A percentile compares a stretch with the other conserved stretches of the same genome.
phyloP scores from a whole-genome alignment of 352 stramenopile genomes.

The Albugo candida region DNA sequence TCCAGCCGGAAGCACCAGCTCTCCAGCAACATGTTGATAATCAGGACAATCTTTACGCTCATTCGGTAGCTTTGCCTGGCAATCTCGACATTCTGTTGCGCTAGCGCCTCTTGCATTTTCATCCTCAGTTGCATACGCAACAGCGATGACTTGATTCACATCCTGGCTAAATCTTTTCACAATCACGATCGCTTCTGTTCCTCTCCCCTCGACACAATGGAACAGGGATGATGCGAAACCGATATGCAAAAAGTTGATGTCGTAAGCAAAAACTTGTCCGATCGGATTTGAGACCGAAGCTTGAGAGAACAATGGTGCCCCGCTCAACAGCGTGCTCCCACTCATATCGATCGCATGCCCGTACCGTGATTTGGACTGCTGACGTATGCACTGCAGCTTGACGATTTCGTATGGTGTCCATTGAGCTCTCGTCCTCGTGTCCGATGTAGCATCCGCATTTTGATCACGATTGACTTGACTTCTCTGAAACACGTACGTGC shows the following conservation, averaged over 20 bases:
- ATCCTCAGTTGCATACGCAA: constrained; percentile 63
- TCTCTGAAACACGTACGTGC: constrained; percentile 46
- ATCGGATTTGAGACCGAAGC: constrained; percentile 1
- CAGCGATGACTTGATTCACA: constrained; percentile 24
- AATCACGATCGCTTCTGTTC: constrained; percentile 30
- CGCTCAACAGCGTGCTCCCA: constrained; percentile 31
- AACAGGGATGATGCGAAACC: constrained; percentile 40
- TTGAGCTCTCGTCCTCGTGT: too few relatives aligned
- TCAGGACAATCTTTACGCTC: constrained; percentile 40
- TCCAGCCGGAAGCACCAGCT: constrained; percentile 78
- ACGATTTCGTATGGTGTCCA: constrained; percentile 49
- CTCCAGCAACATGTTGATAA: constrained; percentile 59
- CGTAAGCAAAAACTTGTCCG: constrained; percentile 48
- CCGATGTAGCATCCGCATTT: constrained; percentile 44
- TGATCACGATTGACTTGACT: constrained; percentile 41
- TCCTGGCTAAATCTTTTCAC: constrained; percentile 27
- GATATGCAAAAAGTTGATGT: constrained; percentile 27
- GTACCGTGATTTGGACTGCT: constrained; percentile 31
- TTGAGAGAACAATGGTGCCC: constrained; percentile 19
- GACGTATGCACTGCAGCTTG: constrained; percentile 62
- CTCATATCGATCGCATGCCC: constrained; percentile 32
- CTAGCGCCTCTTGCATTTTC: constrained; percentile 37
- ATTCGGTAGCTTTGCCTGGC: constrained; percentile 29
- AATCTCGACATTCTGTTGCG: constrained; percentile 29
- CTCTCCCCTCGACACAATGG: constrained; percentile 37